These are phyloP conservation scores for Oryza meyeriana DNA, from an alignment of 176 grass and related monocot species.

Conservation along the genomic window DNA sequence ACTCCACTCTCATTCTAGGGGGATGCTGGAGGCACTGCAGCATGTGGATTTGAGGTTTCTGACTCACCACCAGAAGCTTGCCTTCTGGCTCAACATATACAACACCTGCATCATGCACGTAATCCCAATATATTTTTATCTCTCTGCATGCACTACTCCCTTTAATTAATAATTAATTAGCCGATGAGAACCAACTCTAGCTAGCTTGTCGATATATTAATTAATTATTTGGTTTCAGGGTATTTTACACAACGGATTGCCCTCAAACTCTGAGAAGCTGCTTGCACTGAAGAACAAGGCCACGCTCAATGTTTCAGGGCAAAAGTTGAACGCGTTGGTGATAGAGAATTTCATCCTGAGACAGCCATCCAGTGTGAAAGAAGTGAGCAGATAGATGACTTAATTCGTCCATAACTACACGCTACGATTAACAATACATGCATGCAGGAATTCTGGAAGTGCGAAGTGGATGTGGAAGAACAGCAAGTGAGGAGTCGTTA, in stretches of 20 bases:
- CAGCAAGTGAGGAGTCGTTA: slow-evolving; percentile 41
- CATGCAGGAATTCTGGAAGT: slow-evolving; percentile 45
- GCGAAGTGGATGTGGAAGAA: slow-evolving; percentile 57
- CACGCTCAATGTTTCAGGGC: slow-evolving; percentile 69
- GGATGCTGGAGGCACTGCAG: slow-evolving; percentile 61
- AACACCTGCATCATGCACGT: slow-evolving; percentile 98
- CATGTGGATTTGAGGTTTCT: slow-evolving; percentile 57
- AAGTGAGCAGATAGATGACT: slow-evolving; percentile 24
- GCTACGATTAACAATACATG: no score
- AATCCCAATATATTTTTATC: neutral
- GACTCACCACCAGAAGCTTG: slow-evolving; percentile 69
- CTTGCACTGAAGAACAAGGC: slow-evolving; percentile 63
- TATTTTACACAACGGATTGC: slow-evolving; percentile 76
- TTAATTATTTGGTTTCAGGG: slow-evolving; percentile 45
- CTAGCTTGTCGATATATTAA: neutral
- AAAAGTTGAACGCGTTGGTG: slow-evolving; percentile 63
- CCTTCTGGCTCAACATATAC: slow-evolving; percentile 92
- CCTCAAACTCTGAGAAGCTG: slow-evolving; percentile 70
- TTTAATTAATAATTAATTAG: neutral
- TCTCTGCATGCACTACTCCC: no score
- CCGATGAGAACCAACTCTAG: neutral
- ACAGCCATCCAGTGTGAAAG: slow-evolving; percentile 59
- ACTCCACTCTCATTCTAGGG: slow-evolving; percentile 15
- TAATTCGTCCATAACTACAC: no score
- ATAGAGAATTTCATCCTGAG: slow-evolving; percentile 76